phyloP scores from a whole-genome alignment of 768 basidiomycete genomes.

The Kwoniella dejecticola region DNA sequence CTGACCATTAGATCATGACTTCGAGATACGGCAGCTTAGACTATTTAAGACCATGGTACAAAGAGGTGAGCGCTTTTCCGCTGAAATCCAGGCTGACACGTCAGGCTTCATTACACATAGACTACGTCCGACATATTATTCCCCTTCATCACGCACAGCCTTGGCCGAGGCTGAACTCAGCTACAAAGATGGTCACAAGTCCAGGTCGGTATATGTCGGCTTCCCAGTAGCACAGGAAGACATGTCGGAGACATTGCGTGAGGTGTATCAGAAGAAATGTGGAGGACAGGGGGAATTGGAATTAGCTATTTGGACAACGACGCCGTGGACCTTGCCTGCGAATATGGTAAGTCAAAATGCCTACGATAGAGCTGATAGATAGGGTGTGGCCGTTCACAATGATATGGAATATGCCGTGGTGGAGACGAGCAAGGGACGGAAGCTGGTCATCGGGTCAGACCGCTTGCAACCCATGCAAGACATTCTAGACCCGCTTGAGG shows the following conservation, averaged over 20 bases:
- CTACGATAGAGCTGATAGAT: background rate
- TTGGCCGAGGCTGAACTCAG: conserved; percentile 91
- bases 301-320: conserved; percentile 92
- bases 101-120: conserved; percentile 79
- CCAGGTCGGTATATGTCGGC: conserved; percentile 80
- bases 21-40: conserved; percentile 82
- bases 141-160: conserved; percentile 90
- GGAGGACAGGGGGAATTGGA: conserved; percentile 54
- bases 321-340: conserved; percentile 93
- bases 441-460: conserved; percentile 57
- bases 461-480: conserved; percentile 52
- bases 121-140: conserved; percentile 89
- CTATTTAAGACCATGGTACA: conserved; percentile 87
- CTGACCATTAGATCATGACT: conserved; percentile 68
- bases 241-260: conserved; percentile 37
- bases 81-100: conserved; percentile 7
- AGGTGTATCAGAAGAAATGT: conserved; percentile 22
- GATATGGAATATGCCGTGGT: conserved; percentile 70
- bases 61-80: conserved; percentile 65
- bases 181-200: conserved; percentile 85
- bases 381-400: conserved; percentile 87
- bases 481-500: conserved; percentile 51
- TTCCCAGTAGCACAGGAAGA: conserved; percentile 63
- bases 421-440: conserved; percentile 20
- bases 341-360: conserved; percentile 71